These are phyloP conservation scores for Abelmoschus esculentus DNA, from an alignment of 345 rosid species.

Conservation along the genomic window DNA sequence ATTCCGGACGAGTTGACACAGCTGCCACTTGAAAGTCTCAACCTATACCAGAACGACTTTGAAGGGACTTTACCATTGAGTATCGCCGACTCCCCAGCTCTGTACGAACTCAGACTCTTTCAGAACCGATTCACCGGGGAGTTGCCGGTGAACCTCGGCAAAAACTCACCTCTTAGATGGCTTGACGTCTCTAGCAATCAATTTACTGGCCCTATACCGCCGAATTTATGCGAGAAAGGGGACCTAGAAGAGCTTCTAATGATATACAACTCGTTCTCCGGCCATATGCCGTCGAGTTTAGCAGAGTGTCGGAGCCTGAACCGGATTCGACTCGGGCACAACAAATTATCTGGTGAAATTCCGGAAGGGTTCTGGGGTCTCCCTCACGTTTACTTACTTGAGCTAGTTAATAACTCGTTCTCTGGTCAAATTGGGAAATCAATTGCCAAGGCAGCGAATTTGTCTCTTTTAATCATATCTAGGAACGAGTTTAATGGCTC, in stretches of 20 bases:
- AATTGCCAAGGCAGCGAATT: slow-evolving; percentile 56
- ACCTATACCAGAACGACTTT: slow-evolving; percentile 74
- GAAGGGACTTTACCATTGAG: slow-evolving; percentile 57
- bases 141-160: slow-evolving; percentile 62
- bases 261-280: slow-evolving; percentile 61
- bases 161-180: slow-evolving; percentile 70
- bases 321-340: slow-evolving; percentile 66
- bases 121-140: slow-evolving; percentile 55
- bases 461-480: slow-evolving; percentile 53
- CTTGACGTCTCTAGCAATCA: slow-evolving; percentile 64
- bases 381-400: slow-evolving; percentile 70
- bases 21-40: slow-evolving; percentile 72
- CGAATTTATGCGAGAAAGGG: slow-evolving; percentile 52
- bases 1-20: slow-evolving; percentile 71
- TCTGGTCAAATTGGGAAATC: slow-evolving; percentile 58
- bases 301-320: slow-evolving; percentile 53
- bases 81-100: slow-evolving; percentile 51
- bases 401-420: slow-evolving; percentile 51
- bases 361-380: slow-evolving; percentile 82
- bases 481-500: slow-evolving; percentile 62
- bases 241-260: slow-evolving; percentile 67
- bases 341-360: slow-evolving; percentile 62
- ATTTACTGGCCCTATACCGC: slow-evolving; percentile 61
- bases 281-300: slow-evolving; percentile 55
- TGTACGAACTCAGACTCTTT: slow-evolving; percentile 81